Percentiles rank a stretch among this genome's conserved stretches.
These are phyloP conservation scores for Mortierella sp. DNA, from an alignment of 371 early-diverging fungal species.

Conservation along the genomic window DNA sequence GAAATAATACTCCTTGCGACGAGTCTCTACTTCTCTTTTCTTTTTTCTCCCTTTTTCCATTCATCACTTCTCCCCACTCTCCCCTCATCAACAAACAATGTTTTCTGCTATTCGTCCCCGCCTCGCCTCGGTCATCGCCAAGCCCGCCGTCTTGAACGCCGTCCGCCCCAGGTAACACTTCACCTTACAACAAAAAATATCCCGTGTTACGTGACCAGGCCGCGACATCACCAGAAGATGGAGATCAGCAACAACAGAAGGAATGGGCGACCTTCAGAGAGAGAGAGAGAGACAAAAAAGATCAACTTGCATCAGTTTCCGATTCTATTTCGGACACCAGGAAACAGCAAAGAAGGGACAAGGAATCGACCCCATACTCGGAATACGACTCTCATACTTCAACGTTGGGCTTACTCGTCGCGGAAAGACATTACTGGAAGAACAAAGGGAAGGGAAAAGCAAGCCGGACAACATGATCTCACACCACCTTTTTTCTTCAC, in stretches of 20 bases:
- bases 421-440: neutral
- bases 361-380: neutral
- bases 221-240: neutral
- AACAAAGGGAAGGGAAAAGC: neutral
- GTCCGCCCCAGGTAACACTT: slow-evolving; percentile 52
- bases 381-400: neutral
- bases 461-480: neutral
- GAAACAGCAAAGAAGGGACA: neutral
- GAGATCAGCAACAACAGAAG: neutral
- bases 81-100: slow-evolving; percentile 31
- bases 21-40: neutral
- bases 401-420: neutral
- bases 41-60: slow-evolving; percentile 9
- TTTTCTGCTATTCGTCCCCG: slow-evolving; percentile 58
- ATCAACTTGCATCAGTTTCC: neutral
- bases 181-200: neutral
- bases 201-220: neutral
- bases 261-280: neutral
- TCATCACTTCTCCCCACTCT: slow-evolving; percentile 11
- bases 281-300: neutral
- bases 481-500: neutral
- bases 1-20: neutral
- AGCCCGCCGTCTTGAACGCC: slow-evolving; percentile 48
- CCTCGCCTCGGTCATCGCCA: slow-evolving; percentile 47
- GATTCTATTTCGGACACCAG: neutral